A percentile compares a stretch with the other conserved stretches of the same genome.
These are phyloP conservation scores for Pulveroboletus ravenelii DNA, from an alignment of 768 basidiomycete species.

Conservation along the genomic window DNA sequence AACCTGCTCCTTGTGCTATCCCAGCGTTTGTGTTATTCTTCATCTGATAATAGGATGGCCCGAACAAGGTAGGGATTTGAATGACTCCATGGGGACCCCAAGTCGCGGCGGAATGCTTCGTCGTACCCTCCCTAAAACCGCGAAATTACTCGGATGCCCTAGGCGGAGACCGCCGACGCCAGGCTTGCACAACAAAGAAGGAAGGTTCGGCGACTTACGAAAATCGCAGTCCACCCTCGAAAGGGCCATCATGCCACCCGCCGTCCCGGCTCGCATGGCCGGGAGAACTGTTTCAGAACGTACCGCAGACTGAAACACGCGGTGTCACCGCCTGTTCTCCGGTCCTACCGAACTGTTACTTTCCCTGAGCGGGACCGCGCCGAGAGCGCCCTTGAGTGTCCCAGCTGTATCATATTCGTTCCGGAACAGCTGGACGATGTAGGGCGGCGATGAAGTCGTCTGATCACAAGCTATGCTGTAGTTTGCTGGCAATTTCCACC, in stretches of 20 bases:
- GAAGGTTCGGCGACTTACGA: conserved; percentile 10
- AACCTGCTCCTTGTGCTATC: background rate
- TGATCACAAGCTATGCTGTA: background rate
- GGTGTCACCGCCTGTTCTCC: background rate
- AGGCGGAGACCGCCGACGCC: conserved; percentile 1
- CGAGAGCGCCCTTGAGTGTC: background rate
- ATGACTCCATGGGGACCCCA: background rate
- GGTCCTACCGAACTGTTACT: background rate
- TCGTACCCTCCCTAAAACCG: too few species aligned
- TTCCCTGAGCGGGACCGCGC: background rate
- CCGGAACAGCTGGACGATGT: background rate
- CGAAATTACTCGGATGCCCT: background rate
- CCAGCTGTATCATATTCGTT: background rate
- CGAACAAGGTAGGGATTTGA: background rate
- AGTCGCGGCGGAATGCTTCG: too few species aligned
- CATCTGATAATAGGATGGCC: background rate
- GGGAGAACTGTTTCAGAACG: conserved; percentile 11
- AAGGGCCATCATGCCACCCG: conserved; percentile 1
- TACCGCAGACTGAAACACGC: conserved; percentile 9
- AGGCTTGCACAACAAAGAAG: background rate
- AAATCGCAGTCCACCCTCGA: background rate
- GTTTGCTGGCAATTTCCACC: background rate
- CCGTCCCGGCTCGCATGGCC: background rate
- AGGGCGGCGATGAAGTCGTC: background rate
- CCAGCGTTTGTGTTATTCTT: background rate